Evolutionary conservation across 2,329 filamentous ascomycete species (phyloP).

Genomic region (Chaetomium olivaceum): DNA sequence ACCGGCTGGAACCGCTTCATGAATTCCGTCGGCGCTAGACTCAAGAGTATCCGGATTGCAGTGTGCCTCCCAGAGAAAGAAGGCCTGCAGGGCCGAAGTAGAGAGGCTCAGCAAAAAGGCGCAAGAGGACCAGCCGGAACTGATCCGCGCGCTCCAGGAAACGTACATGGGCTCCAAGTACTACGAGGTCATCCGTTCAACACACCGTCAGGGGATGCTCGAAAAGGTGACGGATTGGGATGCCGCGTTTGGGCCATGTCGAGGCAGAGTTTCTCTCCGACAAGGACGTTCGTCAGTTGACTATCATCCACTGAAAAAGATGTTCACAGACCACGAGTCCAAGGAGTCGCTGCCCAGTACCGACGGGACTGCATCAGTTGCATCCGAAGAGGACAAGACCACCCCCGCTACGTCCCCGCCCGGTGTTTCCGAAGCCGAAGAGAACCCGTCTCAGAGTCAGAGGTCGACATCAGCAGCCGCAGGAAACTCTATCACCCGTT

Average conservation of each 20-base stretch:
- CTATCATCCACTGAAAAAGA: slow-evolving; percentile 86
- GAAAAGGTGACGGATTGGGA: slow-evolving; percentile 96
- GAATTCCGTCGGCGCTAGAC: slow-evolving; percentile 75
- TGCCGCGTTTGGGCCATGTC: slow-evolving; percentile 77
- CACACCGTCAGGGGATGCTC: slow-evolving; percentile 79
- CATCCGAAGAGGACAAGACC: slow-evolving; percentile 50
- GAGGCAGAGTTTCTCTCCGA: slow-evolving; percentile 94
- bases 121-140: slow-evolving; percentile 75
- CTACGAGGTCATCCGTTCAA: slow-evolving; percentile 95
- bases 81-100: slow-evolving; percentile 78
- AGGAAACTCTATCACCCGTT: slow-evolving; percentile 23
- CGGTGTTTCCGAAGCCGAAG: slow-evolving; percentile 28
- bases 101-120: slow-evolving; percentile 75
- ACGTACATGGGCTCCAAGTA: slow-evolving; percentile 93
- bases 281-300: slow-evolving; percentile 90
- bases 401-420: slow-evolving; percentile 44
- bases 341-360: slow-evolving; percentile 70
- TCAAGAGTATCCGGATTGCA: slow-evolving; percentile 87
- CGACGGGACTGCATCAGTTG: slow-evolving; percentile 53
- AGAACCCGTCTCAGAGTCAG: slow-evolving; percentile 31
- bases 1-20: slow-evolving; percentile 85
- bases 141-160: slow-evolving; percentile 78
- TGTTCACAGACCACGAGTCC: slow-evolving; percentile 89
- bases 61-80: slow-evolving; percentile 85
- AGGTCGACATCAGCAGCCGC: slow-evolving; percentile 23